Evolutionary conservation across 805 yeast genomes (phyloP).

Genomic region (Ogataea nonfermentans): DNA sequence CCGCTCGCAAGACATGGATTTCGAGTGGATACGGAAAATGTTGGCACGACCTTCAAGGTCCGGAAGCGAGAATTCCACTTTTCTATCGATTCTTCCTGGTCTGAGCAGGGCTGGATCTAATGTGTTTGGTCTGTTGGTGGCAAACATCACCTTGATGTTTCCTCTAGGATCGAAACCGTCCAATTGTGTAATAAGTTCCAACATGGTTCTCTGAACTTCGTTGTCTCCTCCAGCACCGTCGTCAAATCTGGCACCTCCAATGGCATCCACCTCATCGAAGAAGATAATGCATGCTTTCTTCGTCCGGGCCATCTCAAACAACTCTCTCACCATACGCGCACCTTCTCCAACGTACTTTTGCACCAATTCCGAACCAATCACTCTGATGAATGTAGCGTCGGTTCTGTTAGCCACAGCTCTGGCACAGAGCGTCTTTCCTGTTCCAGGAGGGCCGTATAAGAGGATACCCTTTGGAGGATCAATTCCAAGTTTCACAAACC

Average conservation of each 20-base stretch:
- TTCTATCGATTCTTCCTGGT: conserved; percentile 99
- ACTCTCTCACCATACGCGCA: conserved; percentile 98
- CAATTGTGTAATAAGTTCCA: conserved; percentile 94
- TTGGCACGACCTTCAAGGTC: conserved; percentile 98
- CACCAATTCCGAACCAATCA: conserved; percentile 96
- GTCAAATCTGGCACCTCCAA: conserved; percentile 99
- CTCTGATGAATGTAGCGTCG: conserved; percentile 97
- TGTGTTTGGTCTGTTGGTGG: conserved; percentile 97
- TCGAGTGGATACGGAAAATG: conserved; percentile 94
- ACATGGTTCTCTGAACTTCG: conserved; percentile 98
- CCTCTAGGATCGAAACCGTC: conserved; percentile 99
- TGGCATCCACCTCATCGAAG: conserved; percentile 98
- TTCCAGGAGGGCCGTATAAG: conserved; percentile 97
- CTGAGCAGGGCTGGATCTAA: conserved; percentile 96
- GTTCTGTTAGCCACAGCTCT: conserved; percentile 99
- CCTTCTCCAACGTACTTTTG: conserved; percentile 99
- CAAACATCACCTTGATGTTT: conserved; percentile 98
- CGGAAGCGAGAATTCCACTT: conserved; percentile 94
- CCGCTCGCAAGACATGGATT: conserved; percentile 96
- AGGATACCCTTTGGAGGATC: conserved; percentile 99
- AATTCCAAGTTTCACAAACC: conserved; percentile 94
- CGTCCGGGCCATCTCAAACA: conserved; percentile 98
- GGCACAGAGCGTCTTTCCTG: conserved; percentile 97
- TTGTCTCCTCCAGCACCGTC: conserved; percentile 99
- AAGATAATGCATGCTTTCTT: conserved; percentile 97